A percentile compares a stretch with the other conserved stretches of the same genome.
These are phyloP conservation scores for Ramaria rubella DNA, from an alignment of 768 basidiomycete species.

Conservation along the genomic window DNA sequence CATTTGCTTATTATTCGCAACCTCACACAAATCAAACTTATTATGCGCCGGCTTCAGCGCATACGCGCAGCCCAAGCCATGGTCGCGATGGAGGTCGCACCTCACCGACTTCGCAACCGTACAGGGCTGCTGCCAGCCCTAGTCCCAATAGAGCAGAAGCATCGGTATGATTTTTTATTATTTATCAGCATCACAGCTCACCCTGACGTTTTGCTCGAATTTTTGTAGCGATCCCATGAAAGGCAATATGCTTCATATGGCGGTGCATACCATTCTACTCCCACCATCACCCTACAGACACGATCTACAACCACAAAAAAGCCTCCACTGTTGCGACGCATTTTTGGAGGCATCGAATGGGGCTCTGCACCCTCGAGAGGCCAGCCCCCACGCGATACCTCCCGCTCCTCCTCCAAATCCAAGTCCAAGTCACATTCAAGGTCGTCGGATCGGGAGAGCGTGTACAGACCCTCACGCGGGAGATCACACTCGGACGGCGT, in stretches of 20 bases:
- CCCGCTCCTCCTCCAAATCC: constrained; percentile 9
- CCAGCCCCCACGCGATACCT: neutral
- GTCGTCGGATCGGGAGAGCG: constrained; percentile 2
- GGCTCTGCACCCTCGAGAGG: neutral
- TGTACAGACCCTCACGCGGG: neutral
- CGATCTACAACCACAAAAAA: neutral
- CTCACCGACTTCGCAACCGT: neutral
- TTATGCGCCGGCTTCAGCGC: constrained; percentile 3
- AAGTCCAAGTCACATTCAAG: constrained; percentile 6
- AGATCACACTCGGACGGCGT: neutral
- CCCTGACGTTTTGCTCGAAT: neutral
- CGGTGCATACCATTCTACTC: constrained; percentile 8
- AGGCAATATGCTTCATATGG: constrained; percentile 1
- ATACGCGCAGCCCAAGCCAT: neutral
- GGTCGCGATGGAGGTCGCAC: too few species aligned
- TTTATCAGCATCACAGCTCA: neutral
- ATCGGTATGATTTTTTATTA: neutral
- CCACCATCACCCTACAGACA: constrained; percentile 4
- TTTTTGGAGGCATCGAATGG: constrained; percentile 7
- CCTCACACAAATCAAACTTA: constrained; percentile 3
- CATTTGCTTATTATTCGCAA: constrained; percentile 1
- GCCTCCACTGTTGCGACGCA: constrained; percentile 5
- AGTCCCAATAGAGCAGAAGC: constrained; percentile 5
- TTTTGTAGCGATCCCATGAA: constrained; percentile 3
- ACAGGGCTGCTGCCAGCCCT: neutral